phyloP scores from a whole-genome alignment of 495 filamentous ascomycete genomes.

The Aspergillus bridgeri region DNA sequence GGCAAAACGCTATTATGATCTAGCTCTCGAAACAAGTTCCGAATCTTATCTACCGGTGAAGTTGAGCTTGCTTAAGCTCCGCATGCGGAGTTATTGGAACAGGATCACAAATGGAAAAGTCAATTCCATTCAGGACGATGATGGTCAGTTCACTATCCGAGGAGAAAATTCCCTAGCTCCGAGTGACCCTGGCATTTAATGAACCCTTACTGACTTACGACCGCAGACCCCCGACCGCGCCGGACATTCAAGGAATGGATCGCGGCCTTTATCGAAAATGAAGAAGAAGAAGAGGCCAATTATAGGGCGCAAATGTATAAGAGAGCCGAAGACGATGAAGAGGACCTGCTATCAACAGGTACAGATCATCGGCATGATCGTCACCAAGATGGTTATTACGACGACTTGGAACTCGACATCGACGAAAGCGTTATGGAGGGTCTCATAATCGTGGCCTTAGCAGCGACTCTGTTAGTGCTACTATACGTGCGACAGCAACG shows the following conservation, averaged over 20 bases:
- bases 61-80: constrained; percentile 80
- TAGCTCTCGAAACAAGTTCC: constrained; percentile 82
- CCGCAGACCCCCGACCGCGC: constrained; percentile 58
- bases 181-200: background rate
- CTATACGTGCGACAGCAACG: constrained; percentile 81
- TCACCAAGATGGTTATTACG: constrained; percentile 62
- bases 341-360: constrained; percentile 48
- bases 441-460: constrained; percentile 74
- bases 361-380: constrained; percentile 51
- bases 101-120: constrained; percentile 82
- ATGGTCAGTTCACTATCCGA: constrained; percentile 63
- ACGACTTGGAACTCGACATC: constrained; percentile 56
- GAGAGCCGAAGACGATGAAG: constrained; percentile 56
- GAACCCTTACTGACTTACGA: background rate
- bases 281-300: constrained; percentile 45
- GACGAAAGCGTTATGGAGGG: constrained; percentile 81
- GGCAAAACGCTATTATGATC: constrained; percentile 93
- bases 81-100: constrained; percentile 87
- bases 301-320: constrained; percentile 53
- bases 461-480: constrained; percentile 69
- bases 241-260: constrained; percentile 83
- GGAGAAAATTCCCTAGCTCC: too few species aligned
- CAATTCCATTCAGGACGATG: constrained; percentile 85
- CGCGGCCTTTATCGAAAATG: constrained; percentile 74
- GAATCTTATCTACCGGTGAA: constrained; percentile 96